Evolutionary conservation across 106 monocot genomes (phyloP), one percentile per base, ranked within the genome.

Genomic region (Dendrobium catenatum): DNA sequence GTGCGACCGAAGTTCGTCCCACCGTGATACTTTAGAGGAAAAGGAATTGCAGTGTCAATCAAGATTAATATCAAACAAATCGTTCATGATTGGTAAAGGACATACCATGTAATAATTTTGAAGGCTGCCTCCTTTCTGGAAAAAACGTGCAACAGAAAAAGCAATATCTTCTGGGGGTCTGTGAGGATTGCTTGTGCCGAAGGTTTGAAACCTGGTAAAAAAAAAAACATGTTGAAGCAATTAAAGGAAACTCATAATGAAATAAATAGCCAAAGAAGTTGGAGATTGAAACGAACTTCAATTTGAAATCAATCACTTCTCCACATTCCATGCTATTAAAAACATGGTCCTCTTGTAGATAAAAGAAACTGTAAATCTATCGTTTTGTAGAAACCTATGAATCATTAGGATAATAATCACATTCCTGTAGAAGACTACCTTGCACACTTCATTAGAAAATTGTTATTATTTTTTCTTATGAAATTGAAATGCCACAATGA

Each of bases 1-100:
- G 97, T 97, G 72, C 97, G 97, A 79, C 83, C 97, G 89, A 97
- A 97, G 81, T 97, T 92, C 83, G 97, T 97, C 79, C 97, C 97
- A 48, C 97, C 97, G 80, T 97, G 97, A 83, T 97, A 97, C 97
- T 97, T 67, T 15, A 85, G 20, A 80, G 40, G 74, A 70, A 70
- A 70, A 16, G 66, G 26, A 73, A 85, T 76, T 76, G 55, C 47
- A 42, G 42, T 13, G 31, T 43, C 46, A 67, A 31, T 78, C 78
- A 78, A 41, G 26, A 10, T 43, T 16, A 22, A 81, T 2, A 42
- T 41, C 10, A 42, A 54, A 48, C 4, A 19, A 46, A 73, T 15
- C 18, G 19, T 4, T 55, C 16, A 56, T 72, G 19, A 27, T 16
- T 44, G 18, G 27, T 40, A 11, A 46, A 56, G 56, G 33, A 78